Evolutionary conservation across 2,329 filamentous ascomycete genomes (phyloP).

Genomic region (Epichloe sibirici): DNA sequence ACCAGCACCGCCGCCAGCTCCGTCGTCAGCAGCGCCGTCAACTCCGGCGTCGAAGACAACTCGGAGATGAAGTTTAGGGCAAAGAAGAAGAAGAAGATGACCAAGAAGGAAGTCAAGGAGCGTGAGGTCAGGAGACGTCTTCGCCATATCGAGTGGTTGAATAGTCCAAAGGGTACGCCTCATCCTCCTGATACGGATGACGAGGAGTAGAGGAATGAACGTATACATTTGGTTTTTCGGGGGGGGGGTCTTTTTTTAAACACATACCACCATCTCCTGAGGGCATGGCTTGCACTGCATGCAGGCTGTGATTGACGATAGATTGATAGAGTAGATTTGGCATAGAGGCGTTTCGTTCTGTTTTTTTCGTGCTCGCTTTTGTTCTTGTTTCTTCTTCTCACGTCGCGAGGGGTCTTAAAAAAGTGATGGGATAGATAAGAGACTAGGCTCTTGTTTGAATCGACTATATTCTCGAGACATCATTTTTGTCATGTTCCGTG

Average conservation of each 20-base stretch:
- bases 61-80: conserved; percentile 75
- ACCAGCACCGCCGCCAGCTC: conserved; percentile 46
- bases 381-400: not conserved
- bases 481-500: no score
- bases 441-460: no score
- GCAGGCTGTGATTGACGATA: not conserved
- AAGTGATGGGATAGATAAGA: not conserved
- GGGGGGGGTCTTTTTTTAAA: not conserved
- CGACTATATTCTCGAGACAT: no score
- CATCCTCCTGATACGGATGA: conserved; percentile 68
- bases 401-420: not conserved
- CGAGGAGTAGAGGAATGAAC: conserved; percentile 32
- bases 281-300: no score
- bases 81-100: conserved; percentile 97
- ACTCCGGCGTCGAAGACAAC: conserved; percentile 58
- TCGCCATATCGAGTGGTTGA: conserved; percentile 76
- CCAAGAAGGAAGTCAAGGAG: conserved; percentile 91
- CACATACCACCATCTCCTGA: no score
- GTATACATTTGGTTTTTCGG: not conserved
- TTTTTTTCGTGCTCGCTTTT: not conserved
- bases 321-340: not conserved
- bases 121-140: conserved; percentile 74
- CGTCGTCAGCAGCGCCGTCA: conserved; percentile 45
- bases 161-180: conserved; percentile 73
- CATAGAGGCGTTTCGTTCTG: conserved; percentile 1